phyloP scores from a whole-genome alignment of 2,329 filamentous ascomycete genomes.

The Esteya vermicola region DNA sequence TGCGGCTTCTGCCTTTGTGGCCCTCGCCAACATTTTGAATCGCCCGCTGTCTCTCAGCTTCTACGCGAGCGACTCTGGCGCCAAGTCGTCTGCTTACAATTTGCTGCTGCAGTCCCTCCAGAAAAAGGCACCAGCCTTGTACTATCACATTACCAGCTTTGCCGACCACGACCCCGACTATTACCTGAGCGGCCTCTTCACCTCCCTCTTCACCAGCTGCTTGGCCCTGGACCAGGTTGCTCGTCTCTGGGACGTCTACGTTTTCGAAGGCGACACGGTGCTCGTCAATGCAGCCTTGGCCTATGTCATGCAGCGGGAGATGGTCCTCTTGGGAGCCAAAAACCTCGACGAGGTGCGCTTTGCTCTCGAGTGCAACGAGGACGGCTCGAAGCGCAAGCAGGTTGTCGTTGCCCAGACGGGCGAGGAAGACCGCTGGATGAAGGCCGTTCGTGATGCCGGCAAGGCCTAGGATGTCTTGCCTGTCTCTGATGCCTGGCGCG shows the following conservation, averaged over 20 bases:
- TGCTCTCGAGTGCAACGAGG: conserved; percentile 17
- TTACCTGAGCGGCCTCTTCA: conserved; percentile 48
- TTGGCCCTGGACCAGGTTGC: conserved; percentile 56
- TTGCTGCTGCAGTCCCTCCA: conserved; percentile 53
- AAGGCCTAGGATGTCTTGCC: not conserved
- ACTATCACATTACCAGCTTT: conserved; percentile 46
- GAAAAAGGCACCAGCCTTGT: conserved; percentile 48
- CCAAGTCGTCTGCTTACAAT: conserved; percentile 54
- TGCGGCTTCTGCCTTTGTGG: conserved; percentile 50
- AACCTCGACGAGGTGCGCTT: conserved; percentile 28
- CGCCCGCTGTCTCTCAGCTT: conserved; percentile 62
- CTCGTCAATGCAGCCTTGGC: conserved; percentile 60
- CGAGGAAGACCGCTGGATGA: conserved; percentile 34
- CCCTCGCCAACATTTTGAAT: conserved; percentile 65
- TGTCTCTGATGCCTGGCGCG: no score
- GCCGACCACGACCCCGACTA: conserved; percentile 30
- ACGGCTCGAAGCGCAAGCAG: conserved; percentile 12
- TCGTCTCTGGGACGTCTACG: conserved; percentile 67
- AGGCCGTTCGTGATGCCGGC: conserved; percentile 23
- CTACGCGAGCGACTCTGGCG: conserved; percentile 54
- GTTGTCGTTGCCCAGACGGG: conserved; percentile 25
- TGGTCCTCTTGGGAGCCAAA: conserved; percentile 32
- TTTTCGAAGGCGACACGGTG: conserved; percentile 65
- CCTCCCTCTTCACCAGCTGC: conserved; percentile 46
- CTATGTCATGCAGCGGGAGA: conserved; percentile 40